These are phyloP conservation scores for Micractinium sp. DNA, from an alignment of 139 green algal genomes.

Conservation along the genomic window DNA sequence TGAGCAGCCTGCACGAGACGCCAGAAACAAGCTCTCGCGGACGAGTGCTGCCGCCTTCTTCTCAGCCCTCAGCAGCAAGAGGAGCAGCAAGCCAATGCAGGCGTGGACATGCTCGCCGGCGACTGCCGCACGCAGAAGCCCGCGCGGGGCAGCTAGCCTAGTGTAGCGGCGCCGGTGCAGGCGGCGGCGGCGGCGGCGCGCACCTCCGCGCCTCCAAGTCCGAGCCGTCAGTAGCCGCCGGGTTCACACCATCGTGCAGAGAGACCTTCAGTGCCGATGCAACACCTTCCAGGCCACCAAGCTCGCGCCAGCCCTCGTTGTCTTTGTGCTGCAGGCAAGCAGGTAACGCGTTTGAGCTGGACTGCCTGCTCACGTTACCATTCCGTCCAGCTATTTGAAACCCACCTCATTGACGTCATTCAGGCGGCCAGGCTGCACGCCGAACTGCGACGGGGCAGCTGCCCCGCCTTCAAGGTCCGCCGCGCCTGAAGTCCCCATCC, in stretches of 20 bases:
- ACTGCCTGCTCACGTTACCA: neutral
- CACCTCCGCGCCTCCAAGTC: conserved; percentile 33
- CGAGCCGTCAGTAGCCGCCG: neutral
- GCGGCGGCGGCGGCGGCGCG: neutral
- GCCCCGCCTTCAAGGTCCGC: too few relatives aligned
- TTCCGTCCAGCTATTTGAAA: neutral
- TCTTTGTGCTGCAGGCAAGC: conserved; percentile 74
- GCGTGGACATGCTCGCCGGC: neutral
- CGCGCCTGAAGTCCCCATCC: too few relatives aligned
- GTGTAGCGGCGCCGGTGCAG: too few relatives aligned
- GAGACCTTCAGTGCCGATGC: conserved; percentile 56
- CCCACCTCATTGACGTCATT: neutral
- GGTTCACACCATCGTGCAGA: conserved; percentile 57
- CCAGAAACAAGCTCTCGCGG: too few relatives aligned
- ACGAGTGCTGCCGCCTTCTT: too few relatives aligned
- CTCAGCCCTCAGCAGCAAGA: neutral
- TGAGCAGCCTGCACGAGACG: too few relatives aligned
- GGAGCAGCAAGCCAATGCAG: neutral
- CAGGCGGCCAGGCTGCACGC: neutral
- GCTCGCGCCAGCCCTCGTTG: conserved; percentile 39
- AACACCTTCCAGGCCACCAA: conserved; percentile 70
- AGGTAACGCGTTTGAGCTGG: neutral
- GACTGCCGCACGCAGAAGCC: too few relatives aligned
- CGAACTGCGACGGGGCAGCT: neutral
- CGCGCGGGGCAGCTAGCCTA: neutral